Evolutionary conservation across 2,329 filamentous ascomycete species (phyloP).

Genomic region (Ophiostoma perfectum): DNA sequence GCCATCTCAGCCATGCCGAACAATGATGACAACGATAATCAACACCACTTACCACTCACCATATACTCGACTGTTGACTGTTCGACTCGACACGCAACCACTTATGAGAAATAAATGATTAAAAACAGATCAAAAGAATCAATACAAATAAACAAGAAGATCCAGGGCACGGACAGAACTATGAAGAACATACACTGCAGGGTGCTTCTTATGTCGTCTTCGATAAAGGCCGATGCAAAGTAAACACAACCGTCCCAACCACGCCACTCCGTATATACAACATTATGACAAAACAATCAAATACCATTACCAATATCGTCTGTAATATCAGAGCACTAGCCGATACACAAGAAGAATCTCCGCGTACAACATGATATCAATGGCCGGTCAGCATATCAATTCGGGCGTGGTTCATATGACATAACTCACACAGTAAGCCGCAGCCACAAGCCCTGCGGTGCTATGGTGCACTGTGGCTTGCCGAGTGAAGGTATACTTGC

Average conservation of each 20-base stretch:
- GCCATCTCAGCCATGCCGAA: background rate
- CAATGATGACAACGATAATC: too few species aligned
- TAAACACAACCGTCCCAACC: background rate
- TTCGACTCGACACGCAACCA: background rate
- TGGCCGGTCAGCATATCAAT: background rate
- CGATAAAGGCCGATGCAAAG: background rate
- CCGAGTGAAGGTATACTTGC: background rate
- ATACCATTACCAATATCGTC: background rate
- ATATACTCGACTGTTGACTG: background rate
- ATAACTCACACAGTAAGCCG: background rate
- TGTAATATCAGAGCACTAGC: too few species aligned
- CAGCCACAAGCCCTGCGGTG: background rate
- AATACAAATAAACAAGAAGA: background rate
- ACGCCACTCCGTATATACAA: background rate
- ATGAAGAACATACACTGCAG: background rate
- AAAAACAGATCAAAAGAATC: background rate
- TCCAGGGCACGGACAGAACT: background rate
- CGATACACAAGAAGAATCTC: too few species aligned
- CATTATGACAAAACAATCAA: background rate
- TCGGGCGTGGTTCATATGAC: background rate
- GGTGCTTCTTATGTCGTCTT: background rate
- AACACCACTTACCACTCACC: background rate
- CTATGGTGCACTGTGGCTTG: background rate
- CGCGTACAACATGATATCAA: background rate
- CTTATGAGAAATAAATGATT: background rate